These are phyloP conservation scores for Cinchona pubescens DNA, from an alignment of 257 asterid genomes.

Conservation along the genomic window DNA sequence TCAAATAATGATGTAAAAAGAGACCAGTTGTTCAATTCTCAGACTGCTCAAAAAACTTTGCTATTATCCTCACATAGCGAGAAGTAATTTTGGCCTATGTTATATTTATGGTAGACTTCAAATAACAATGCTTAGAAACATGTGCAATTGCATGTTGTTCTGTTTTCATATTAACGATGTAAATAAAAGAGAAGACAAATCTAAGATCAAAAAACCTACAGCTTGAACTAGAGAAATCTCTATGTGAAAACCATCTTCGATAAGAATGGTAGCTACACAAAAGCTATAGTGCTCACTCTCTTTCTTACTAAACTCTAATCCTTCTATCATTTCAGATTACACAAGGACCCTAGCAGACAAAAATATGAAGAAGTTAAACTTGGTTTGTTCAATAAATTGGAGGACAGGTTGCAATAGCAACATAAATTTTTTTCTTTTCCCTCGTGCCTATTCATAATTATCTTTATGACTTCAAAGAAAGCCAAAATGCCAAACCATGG, in stretches of 20 bases:
- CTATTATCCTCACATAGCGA: background rate
- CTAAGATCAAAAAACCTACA: background rate
- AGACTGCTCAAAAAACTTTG: background rate
- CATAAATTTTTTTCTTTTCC: background rate
- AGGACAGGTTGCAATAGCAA: background rate
- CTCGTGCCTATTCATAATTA: background rate
- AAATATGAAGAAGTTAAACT: background rate
- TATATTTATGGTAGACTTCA: background rate
- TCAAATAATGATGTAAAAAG: slow-evolving; percentile 21
- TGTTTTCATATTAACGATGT: background rate
- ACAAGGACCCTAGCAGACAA: background rate
- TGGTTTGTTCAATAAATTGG: background rate
- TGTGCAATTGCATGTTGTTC: slow-evolving; percentile 3
- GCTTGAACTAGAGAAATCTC: background rate
- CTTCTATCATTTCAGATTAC: background rate
- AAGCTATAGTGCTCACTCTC: background rate
- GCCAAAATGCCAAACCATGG: background rate
- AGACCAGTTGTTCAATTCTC: background rate
- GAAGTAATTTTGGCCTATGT: background rate
- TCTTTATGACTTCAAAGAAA: background rate
- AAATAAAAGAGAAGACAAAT: background rate
- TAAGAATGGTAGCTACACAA: background rate
- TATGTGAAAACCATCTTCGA: background rate
- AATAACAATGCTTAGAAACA: background rate
- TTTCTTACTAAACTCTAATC: background rate